Conservation (phyloP, 1,139 yeast species). For the Yamadazyma sp. region DNA sequence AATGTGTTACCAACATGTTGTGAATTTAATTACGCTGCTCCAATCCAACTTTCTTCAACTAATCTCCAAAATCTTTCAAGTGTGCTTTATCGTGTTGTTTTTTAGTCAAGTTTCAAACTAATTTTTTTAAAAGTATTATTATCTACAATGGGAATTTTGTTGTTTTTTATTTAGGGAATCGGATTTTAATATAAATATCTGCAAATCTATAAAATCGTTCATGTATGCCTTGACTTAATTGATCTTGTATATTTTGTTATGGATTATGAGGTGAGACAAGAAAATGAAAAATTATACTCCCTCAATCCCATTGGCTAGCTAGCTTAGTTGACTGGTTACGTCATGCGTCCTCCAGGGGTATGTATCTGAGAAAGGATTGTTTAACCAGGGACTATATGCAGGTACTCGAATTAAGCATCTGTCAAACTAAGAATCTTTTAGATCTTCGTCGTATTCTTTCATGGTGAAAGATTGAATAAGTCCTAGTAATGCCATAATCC, state of each 20-base stretch:
- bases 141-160: conserved; percentile 11
- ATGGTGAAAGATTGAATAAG: conserved; percentile 31
- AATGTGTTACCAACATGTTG: conserved; percentile 1
- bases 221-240: no score
- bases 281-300: neutral
- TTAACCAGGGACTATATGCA: neutral
- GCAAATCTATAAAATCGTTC: no score
- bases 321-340: no score
- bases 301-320: neutral
- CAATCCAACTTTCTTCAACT: no score
- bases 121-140: conserved; percentile 10
- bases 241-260: no score
- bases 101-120: conserved; percentile 4
- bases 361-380: neutral
- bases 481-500: conserved; percentile 35
- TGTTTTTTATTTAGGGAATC: conserved; percentile 11
- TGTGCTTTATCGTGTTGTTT: conserved; percentile 1
- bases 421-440: neutral
- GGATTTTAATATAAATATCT: conserved; percentile 10
- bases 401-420: neutral
- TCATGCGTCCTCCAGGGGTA: neutral
- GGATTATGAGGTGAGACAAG: no score
- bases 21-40: neutral
- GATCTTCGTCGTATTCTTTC: conserved; percentile 25
- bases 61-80: neutral